These are phyloP conservation scores for Leptodontidium sp. DNA, from an alignment of 2,329 filamentous ascomycete species.

Conservation along the genomic window DNA sequence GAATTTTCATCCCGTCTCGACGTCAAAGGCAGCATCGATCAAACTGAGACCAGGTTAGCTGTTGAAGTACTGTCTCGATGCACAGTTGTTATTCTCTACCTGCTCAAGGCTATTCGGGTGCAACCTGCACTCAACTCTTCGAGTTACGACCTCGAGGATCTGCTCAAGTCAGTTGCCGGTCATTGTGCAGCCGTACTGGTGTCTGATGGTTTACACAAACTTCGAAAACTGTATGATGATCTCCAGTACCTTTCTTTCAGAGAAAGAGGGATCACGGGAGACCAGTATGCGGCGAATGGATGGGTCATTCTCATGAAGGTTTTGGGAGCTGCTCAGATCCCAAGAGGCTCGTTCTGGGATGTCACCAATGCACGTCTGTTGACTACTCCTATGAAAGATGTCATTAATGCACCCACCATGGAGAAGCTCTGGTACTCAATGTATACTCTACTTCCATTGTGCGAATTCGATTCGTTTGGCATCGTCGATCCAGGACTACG, in stretches of 20 bases:
- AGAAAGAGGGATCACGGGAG: conserved; percentile 60
- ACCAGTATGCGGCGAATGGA: conserved; percentile 56
- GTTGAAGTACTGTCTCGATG: conserved; percentile 35
- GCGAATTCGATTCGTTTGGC: conserved; percentile 65
- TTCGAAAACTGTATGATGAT: conserved; percentile 58
- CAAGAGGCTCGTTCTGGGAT: conserved; percentile 68
- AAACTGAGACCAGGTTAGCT: conserved; percentile 9
- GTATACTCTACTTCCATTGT: conserved; percentile 68
- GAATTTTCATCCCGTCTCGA: conserved; percentile 39
- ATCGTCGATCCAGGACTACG: conserved; percentile 54
- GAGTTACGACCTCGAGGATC: conserved; percentile 55
- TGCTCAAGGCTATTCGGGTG: conserved; percentile 53
- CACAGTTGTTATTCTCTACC: conserved; percentile 50
- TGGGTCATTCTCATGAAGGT: conserved; percentile 68
- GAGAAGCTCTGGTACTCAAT: conserved; percentile 66
- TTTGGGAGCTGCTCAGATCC: conserved; percentile 59
- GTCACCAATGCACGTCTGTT: conserved; percentile 57
- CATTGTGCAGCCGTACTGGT: conserved; percentile 53
- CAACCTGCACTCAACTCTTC: conserved; percentile 21
- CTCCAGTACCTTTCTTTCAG: conserved; percentile 55
- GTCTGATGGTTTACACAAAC: conserved; percentile 51
- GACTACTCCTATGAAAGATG: conserved; percentile 47
- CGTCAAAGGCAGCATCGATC: not conserved
- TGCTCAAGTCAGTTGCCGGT: conserved; percentile 55
- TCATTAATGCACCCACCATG: conserved; percentile 55